Evolutionary conservation across 2,329 filamentous ascomycete species (phyloP).

Genomic region (Xenosphaeropsis pyriputrescens): DNA sequence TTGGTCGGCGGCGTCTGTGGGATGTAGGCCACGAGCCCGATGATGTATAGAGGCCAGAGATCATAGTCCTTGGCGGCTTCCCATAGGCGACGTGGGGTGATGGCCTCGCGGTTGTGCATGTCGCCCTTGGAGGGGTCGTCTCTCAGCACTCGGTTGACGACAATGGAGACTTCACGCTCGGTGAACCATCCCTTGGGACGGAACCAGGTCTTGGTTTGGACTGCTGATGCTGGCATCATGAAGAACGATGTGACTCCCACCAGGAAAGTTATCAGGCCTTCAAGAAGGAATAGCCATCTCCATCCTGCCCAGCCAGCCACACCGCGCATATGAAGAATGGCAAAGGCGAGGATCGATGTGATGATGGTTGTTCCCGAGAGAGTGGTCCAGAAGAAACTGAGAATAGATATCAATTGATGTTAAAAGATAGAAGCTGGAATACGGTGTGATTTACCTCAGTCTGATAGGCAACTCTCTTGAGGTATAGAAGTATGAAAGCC

Average conservation of each 20-base stretch:
- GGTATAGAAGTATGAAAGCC: slow-evolving; percentile 59
- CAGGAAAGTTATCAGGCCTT: slow-evolving; percentile 28
- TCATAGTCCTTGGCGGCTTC: slow-evolving; percentile 31
- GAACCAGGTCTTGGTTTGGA: slow-evolving; percentile 42
- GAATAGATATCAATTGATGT: too few species aligned
- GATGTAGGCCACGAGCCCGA: slow-evolving; percentile 4
- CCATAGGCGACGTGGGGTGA: slow-evolving; percentile 27
- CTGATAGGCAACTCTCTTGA: slow-evolving; percentile 47
- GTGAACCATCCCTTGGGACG: slow-evolving; percentile 48
- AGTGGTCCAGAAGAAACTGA: slow-evolving; percentile 47
- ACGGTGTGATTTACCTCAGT: slow-evolving; percentile 22
- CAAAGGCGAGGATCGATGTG: slow-evolving; percentile 39
- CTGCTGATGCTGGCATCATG: slow-evolving; percentile 43
- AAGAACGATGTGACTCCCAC: slow-evolving; percentile 36
- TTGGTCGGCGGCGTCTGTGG: slow-evolving; percentile 4
- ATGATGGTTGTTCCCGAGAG: slow-evolving; percentile 34
- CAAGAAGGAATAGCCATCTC: slow-evolving; percentile 37
- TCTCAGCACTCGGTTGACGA: slow-evolving; percentile 42
- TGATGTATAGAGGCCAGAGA: slow-evolving; percentile 30
- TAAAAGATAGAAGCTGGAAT: too few species aligned
- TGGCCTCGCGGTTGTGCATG: slow-evolving; percentile 34
- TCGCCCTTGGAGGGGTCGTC: slow-evolving; percentile 33
- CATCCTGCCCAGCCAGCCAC: slow-evolving; percentile 36
- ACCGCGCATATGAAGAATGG: slow-evolving; percentile 38
- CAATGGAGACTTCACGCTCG: slow-evolving; percentile 48